phyloP scores from a whole-genome alignment of 2,329 filamentous ascomycete genomes.

The Orbilia blumenaviensis region DNA sequence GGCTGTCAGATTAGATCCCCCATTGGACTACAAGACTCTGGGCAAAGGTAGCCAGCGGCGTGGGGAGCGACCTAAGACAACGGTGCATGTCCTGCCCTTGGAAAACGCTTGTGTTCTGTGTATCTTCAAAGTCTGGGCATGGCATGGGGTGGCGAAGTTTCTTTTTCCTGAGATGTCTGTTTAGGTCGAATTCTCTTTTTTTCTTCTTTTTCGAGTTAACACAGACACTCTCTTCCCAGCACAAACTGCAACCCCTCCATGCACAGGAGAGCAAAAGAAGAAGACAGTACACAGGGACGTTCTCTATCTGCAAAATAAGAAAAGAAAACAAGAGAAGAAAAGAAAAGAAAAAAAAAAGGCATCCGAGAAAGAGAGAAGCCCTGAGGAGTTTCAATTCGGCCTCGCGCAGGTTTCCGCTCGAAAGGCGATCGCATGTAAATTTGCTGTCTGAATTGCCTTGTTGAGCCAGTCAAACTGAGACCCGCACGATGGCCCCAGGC shows the following conservation, averaged over 20 bases:
- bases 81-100: no score
- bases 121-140: conserved; percentile 32
- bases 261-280: conserved; percentile 34
- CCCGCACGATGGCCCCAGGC: conserved; percentile 12
- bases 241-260: conserved; percentile 24
- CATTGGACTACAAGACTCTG: conserved; percentile 37
- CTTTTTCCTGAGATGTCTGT: conserved; percentile 30
- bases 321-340: conserved; percentile 5
- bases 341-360: conserved; percentile 7
- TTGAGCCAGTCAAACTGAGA: conserved; percentile 47
- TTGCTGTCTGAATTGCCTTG: conserved; percentile 30
- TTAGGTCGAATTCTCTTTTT: background rate
- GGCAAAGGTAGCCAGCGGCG: conserved; percentile 33
- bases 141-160: no score
- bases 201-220: background rate
- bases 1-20: conserved; percentile 22
- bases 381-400: conserved; percentile 13
- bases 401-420: conserved; percentile 42
- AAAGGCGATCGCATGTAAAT: conserved; percentile 31
- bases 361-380: conserved; percentile 19
- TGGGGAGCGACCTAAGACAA: no score
- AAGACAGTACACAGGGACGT: conserved; percentile 17
- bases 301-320: conserved; percentile 13
- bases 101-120: no score
- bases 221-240: conserved; percentile 14